Evolutionary conservation across 2,329 filamentous ascomycete species (phyloP), one percentile per base, ranked within the genome.

Genomic region (Fusarium sambucinum): DNA sequence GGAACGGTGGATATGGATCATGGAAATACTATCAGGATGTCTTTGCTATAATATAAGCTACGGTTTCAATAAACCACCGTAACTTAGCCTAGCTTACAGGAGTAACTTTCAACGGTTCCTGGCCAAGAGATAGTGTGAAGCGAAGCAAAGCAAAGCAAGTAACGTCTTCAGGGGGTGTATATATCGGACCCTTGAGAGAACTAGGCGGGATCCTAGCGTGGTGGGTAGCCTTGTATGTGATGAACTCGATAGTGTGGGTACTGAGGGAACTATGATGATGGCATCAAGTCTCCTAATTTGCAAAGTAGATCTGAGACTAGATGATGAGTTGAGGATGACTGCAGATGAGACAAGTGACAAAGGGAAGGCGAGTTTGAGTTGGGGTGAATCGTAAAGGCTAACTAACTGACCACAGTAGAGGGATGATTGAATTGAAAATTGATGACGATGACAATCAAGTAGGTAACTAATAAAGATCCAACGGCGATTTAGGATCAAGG

Each of bases 41-140:
- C 32, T 48, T 33, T 50, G 32, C 17, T 50, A 50, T n/a, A 37
- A 50, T 37, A 45, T 45, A 45, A 45, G 40, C 42, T 45, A 19
- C 17, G 11, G 42, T 25, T 19, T 47, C 10, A 10, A 47, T 11
- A 48, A 16, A 50, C 38, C 41, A 35, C 55, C 27, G 33, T 59
- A 54, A 42, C 33, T 41, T 61, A 55, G 38, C 56, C 51, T 45
- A 30, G 59, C 56, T 61, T 46, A 52, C 29, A 48, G 51, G 55
- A 55, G 45, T 29, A 42, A 51, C 50, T 67, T 29, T 60, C 50
- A 63, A 59, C 66, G 53, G 66, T 69, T 69, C 65, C 65, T 69
- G 50, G 37, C 45, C 30, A 47, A 17, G 37, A 59, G 35, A 45
- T 46, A 53, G 45, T 27, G 45, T 63, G 46, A 50, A 50, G 46